phyloP scores from a whole-genome alignment of 2,329 filamentous ascomycete species.

The Didymella segeticola region DNA sequence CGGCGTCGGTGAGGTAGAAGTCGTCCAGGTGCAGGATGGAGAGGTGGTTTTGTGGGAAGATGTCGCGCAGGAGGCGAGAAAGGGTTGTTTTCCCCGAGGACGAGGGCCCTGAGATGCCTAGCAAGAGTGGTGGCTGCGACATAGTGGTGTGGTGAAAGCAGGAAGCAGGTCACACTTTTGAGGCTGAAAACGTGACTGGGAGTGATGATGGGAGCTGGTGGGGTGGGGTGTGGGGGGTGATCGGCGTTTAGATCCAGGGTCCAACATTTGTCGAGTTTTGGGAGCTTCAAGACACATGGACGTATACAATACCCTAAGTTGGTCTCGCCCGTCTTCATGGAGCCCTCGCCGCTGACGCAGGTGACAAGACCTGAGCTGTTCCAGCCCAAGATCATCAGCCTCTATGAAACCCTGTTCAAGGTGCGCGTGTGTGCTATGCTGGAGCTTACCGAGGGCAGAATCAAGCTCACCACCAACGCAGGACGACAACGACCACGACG shows the following conservation, averaged over 20 bases:
- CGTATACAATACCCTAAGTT: no score
- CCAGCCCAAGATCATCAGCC: conserved; percentile 89
- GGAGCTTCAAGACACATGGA: conserved; percentile 17
- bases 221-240: conserved; percentile 15
- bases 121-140: conserved; percentile 59
- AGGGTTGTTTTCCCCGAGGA: conserved; percentile 96
- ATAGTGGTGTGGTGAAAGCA: background rate
- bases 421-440: conserved; percentile 52
- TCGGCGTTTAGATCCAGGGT: conserved; percentile 13
- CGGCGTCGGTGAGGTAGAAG: conserved; percentile 83
- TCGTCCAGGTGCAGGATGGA: conserved; percentile 96
- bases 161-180: background rate
- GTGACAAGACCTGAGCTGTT: conserved; percentile 89
- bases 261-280: conserved; percentile 4
- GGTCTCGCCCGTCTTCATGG: no score
- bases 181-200: conserved; percentile 9
- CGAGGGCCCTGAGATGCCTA: conserved; percentile 88
- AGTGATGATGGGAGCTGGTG: conserved; percentile 11
- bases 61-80: conserved; percentile 79
- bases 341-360: conserved; percentile 90
- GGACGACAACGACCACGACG: conserved; percentile 63
- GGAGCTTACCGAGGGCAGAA: background rate
- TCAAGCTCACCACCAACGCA: conserved; percentile 46
- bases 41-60: conserved; percentile 67
- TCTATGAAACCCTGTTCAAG: conserved; percentile 84